Percentiles rank a stretch among this genome's conserved stretches.
These are phyloP conservation scores for Phragmites australis DNA, from an alignment of 176 grass and related monocot genomes.

Conservation along the genomic window DNA sequence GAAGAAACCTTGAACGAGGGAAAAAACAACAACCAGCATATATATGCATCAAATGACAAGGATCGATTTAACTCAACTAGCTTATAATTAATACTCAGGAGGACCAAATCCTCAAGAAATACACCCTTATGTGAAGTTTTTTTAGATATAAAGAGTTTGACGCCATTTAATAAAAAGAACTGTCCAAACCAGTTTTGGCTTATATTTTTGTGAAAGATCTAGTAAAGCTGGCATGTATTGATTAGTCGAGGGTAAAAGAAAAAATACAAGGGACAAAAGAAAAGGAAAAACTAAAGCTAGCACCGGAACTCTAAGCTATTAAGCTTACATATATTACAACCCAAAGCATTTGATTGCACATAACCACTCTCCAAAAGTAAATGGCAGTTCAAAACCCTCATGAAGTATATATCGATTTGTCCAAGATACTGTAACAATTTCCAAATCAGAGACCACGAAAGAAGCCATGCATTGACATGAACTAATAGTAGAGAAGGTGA, in stretches of 20 bases:
- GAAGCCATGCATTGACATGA: neutral
- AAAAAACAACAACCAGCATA: neutral
- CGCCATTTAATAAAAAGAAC: neutral
- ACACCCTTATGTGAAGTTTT: neutral
- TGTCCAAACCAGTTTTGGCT: neutral
- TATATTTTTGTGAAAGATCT: neutral
- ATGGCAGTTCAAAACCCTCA: neutral
- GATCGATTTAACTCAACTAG: neutral
- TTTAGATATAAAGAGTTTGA: neutral
- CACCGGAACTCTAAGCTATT: too few relatives aligned
- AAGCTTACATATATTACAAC: neutral
- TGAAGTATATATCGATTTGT: neutral
- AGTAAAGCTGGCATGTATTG: neutral
- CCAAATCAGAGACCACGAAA: neutral
- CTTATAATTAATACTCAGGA: neutral
- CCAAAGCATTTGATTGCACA: neutral
- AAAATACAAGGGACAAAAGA: neutral
- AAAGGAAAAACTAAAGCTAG: neutral
- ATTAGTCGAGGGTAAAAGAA: neutral
- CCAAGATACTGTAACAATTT: neutral
- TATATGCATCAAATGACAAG: conserved; percentile 35
- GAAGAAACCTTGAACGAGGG: neutral
- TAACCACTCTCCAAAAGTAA: neutral
- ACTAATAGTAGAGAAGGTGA: neutral
- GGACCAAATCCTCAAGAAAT: neutral